phyloP scores from a whole-genome alignment of 2,329 filamentous ascomycete genomes.

The Dactylellina drechsleri region DNA sequence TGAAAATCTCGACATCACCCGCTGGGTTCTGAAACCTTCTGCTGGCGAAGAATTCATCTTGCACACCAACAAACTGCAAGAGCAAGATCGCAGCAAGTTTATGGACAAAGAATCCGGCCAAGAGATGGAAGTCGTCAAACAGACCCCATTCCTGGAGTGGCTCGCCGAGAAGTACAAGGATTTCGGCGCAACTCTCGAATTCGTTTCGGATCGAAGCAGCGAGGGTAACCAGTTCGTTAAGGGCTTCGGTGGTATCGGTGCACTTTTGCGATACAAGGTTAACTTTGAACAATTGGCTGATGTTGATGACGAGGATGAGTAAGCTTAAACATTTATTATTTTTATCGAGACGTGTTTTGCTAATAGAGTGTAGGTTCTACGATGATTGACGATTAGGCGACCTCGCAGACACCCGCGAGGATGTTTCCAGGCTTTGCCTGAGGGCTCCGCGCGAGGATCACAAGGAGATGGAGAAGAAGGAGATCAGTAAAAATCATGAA shows the following conservation, averaged over 20 bases:
- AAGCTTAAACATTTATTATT: constrained; percentile 64
- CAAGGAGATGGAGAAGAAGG: constrained; percentile 54
- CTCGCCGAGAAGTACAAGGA: constrained; percentile 98
- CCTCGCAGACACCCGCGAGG: constrained; percentile 59
- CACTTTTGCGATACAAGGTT: constrained; percentile 98
- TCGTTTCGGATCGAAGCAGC: constrained; percentile 95
- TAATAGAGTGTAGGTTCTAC: constrained; percentile 45
- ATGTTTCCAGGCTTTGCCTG: constrained; percentile 58
- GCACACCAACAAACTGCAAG: constrained; percentile 88
- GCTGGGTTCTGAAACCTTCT: constrained; percentile 87
- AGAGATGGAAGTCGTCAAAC: constrained; percentile 93
- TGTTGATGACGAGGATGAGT: constrained; percentile 88
- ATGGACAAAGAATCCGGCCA: constrained; percentile 95
- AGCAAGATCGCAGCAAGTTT: constrained; percentile 82
- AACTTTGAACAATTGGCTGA: constrained; percentile 99
- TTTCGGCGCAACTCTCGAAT: constrained; percentile 94
- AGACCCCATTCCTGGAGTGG: constrained; percentile 98
- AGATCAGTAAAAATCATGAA: constrained; percentile 51
- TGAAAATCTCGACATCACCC: constrained; percentile 94
- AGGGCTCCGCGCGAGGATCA: constrained; percentile 58
- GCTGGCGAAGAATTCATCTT: constrained; percentile 77
- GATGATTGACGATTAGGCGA: constrained; percentile 59
- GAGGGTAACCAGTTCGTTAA: constrained; percentile 99
- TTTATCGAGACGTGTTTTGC: not conserved
- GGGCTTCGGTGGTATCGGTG: constrained; percentile 97